Base-by-base conservation (phyloP, 2,329 filamentous ascomycete genomes). In the Venturia aucupariae region DNA sequence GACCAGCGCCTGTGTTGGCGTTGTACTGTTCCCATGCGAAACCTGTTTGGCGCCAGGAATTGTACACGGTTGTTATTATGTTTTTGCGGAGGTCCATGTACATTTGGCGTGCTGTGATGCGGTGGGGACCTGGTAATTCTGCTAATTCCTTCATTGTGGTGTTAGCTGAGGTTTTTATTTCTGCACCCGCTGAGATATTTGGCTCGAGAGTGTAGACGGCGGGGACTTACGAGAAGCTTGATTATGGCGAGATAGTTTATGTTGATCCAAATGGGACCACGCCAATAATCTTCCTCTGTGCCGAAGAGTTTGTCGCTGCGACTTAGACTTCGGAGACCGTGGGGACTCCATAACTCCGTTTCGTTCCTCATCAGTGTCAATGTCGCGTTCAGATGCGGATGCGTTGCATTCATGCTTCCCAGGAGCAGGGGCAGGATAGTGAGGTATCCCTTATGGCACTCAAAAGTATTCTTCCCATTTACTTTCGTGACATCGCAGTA, bases 21-120 rank as follows among this genome's bases (percentile, higher is more conserved):
- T 96, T 90, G 76, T 97, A 99, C 78, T 99, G 94, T 77, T 99
- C 94, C 93, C 93, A 99, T 0, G 93, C 94, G 74, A 97, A 97
- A 22, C 93, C 93, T 0, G 94, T 97, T 72, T 90, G 85, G 73
- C 87, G 81, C 93, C 93, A 99, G 74, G 87, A 87, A 65, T 87
- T 84, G 79, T 89, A 97, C 17, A 97, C 89, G 1, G 92, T 97
- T 62, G 92, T 84, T 57, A 97, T 89, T 15, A 99, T 78, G 72
- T 96, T 97, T 75, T 83, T 85, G 64, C 94, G 86, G 60, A 97
- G 83, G 39, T 83, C 80, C 19, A 80, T 85, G 78, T 96, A 97
- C 66, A 96, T 80, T 64, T 85, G 81, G n/a, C 78, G 79, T 10
- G 92, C 90, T 68, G 85, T 84, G 48, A 79, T 76, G 70, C 86